Conservation (phyloP, 345 rosid species). For the Gossypium mustelinum region DNA sequence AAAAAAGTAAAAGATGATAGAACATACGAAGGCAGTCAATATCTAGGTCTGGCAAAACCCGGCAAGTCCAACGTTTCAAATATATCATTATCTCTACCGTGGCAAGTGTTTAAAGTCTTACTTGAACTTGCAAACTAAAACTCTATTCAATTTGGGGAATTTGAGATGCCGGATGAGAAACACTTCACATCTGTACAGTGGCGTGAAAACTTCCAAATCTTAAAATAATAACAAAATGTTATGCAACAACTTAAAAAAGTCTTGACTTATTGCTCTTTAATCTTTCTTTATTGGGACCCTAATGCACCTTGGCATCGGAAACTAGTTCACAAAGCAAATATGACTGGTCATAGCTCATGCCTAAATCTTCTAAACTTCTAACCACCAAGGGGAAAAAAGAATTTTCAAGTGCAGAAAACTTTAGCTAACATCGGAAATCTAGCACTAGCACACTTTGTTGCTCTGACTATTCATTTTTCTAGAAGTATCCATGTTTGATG, state of each 20-base stretch:
- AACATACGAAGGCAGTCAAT: background rate
- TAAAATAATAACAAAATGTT: background rate
- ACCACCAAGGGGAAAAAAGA: background rate
- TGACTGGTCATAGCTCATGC: background rate
- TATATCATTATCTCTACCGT: background rate
- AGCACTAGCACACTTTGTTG: background rate
- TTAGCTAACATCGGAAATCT: background rate
- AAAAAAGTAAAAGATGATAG: background rate
- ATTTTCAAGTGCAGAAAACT: background rate
- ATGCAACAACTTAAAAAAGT: background rate
- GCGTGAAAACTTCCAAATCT: background rate
- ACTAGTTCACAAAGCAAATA: background rate
- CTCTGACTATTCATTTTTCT: background rate
- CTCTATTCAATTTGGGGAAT: background rate
- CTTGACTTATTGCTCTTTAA: background rate
- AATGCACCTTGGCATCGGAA: background rate
- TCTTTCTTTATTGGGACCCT: background rate
- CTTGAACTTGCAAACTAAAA: background rate
- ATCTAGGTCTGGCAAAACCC: background rate
- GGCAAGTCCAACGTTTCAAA: background rate
- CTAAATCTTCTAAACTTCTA: background rate
- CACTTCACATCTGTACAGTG: background rate
- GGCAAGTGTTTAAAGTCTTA: background rate
- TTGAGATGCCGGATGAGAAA: background rate
- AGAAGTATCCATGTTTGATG: too few relatives aligned